phyloP scores from a whole-genome alignment of 129 eudicot genomes.

The Scalesia atractyloides region DNA sequence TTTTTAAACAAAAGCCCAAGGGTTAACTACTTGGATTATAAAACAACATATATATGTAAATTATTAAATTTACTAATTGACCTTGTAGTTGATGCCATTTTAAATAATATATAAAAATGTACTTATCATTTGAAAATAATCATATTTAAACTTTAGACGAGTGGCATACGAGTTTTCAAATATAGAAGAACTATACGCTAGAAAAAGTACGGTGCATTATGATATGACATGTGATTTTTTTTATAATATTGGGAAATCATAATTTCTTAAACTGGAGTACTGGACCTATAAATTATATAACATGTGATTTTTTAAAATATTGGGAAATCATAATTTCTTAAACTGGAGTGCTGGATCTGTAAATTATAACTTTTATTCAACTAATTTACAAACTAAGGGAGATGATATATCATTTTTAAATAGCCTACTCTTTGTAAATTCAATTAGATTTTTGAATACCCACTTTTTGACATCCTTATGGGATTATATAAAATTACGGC shows the following conservation, averaged over 20 bases:
- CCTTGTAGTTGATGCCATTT: background rate
- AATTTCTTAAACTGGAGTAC: too few relatives aligned
- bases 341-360: too few relatives aligned
- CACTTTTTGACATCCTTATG: background rate
- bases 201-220: background rate
- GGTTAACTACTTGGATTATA: background rate
- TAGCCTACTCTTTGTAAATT: background rate
- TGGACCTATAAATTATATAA: too few relatives aligned
- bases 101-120: background rate
- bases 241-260: background rate
- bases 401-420: background rate
- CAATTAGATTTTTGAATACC: background rate
- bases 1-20: background rate
- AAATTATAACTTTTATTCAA: background rate
- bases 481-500: background rate
- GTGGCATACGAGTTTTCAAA: background rate
- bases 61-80: background rate
- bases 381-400: background rate
- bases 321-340: too few relatives aligned
- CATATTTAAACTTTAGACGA: constrained; percentile 7
- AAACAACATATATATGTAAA: background rate
- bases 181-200: background rate
- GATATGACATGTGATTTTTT: background rate
- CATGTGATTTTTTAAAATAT: background rate
- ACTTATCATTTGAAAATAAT: background rate